Base-by-base conservation (phyloP, 495 filamentous ascomycete genomes). In the Aspergillus coremiiformis region DNA sequence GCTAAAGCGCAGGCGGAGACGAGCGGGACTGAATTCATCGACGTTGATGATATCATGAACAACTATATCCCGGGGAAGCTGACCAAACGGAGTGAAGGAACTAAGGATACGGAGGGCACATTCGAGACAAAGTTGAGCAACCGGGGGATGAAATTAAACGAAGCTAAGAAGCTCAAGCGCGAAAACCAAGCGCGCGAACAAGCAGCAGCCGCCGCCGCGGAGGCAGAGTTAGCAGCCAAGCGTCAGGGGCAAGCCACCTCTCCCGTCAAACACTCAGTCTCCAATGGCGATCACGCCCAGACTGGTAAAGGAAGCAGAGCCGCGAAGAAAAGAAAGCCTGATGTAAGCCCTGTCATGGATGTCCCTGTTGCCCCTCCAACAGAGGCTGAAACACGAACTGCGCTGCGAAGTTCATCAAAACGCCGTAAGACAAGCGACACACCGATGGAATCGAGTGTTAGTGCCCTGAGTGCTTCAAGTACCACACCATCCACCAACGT, bases 91-190 rank as follows among this genome's bases (percentile, higher is more conserved):
- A 75, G 73, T 30, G 78, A 83, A 46, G 76, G 71, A 32, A 71
- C 66, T 39, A 68, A 71, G 24, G 72, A 78, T 39, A 30, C 57
- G 8, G 62, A 77, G 27, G 67, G 61, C 11, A 54, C 62, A 9
- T 61, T 49, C 24, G 69, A 76, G 55, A 69, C 70, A 6, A 72
- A 76, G 49, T 54, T 89, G 20, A 87, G 82, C 62, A 95, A 95
- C 63, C 79, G 87, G 17, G 90, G 89, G 7, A 95, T 95, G 88
- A 88, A 89, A 59, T 65, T 95, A 43, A 95, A 95, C 63, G 87
- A 95, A 61, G 88, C 89, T 5, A 95, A 95, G 74, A 95, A 93
- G 61, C 72, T 89, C 46, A 95, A 94, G 73, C 82, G 84, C 41
- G 87, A 91, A 66, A 76, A 77, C 49, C 60, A 86, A 67, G 72